These are phyloP conservation scores for Metschnikowia matae DNA, from an alignment of 805 yeast species.

Conservation along the genomic window DNA sequence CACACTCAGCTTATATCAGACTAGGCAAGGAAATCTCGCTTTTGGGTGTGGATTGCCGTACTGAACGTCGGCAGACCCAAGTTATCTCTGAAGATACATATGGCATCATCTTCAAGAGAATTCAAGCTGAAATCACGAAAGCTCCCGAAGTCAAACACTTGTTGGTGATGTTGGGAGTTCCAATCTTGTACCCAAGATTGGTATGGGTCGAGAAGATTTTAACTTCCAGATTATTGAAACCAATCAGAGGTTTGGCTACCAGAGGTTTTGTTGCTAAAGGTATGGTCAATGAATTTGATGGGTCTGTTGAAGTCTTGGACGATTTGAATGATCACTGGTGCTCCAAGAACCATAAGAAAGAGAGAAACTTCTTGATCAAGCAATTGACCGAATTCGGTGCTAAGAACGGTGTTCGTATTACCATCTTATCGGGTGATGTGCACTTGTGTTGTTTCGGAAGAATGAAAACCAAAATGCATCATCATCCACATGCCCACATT, in stretches of 20 bases:
- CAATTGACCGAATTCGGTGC: conserved; percentile 65
- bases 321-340: conserved; percentile 98
- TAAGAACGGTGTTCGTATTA: conserved; percentile 60
- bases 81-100: conserved; percentile 58
- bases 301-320: conserved; percentile 84
- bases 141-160: conserved; percentile 67
- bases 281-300: conserved; percentile 87
- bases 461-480: conserved; percentile 53
- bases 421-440: conserved; percentile 90
- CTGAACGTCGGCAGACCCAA: conserved; percentile 69
- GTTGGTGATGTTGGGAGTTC: conserved; percentile 84
- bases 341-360: conserved; percentile 77
- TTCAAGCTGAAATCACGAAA: conserved; percentile 51
- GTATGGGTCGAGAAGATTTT: conserved; percentile 85
- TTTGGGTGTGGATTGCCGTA: conserved; percentile 86
- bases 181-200: conserved; percentile 89
- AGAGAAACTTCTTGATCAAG: conserved; percentile 67
- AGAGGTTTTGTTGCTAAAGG: conserved; percentile 62
- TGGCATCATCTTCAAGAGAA: conserved; percentile 52
- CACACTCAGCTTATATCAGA: conserved; percentile 68
- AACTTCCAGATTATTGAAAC: conserved; percentile 54
- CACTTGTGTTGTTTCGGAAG: conserved; percentile 85
- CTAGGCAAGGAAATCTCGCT: conserved; percentile 72
- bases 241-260: conserved; percentile 56
- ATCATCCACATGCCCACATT: conserved; percentile 35